Evolutionary conservation across 768 basidiomycete genomes (phyloP).

Genomic region (Xerocomellus chrysenteron): DNA sequence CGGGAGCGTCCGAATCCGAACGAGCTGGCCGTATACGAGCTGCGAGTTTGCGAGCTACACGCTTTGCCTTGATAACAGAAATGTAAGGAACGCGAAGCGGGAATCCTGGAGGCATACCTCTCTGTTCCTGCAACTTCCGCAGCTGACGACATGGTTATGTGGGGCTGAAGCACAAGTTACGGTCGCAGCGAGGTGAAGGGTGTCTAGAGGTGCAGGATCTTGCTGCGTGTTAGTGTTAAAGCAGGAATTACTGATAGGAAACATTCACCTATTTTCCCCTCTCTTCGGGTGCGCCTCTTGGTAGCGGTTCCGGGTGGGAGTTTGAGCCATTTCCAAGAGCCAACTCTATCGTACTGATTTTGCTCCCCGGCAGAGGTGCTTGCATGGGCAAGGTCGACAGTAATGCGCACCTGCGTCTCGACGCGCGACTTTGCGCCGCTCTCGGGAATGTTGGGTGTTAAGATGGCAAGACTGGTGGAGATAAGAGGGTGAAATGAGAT

Average conservation of each 20-base stretch:
- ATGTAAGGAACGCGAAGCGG: slow-evolving; percentile 7
- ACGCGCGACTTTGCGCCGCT: slow-evolving; percentile 87
- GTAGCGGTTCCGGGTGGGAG: slow-evolving; percentile 81
- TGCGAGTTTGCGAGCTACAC: slow-evolving; percentile 85
- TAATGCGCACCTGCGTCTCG: slow-evolving; percentile 91
- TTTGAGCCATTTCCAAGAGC: slow-evolving; percentile 88
- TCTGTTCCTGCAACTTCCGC: slow-evolving; percentile 84
- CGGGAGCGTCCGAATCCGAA: slow-evolving; percentile 69
- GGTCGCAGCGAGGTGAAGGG: slow-evolving; percentile 67
- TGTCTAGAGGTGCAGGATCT: slow-evolving; percentile 71
- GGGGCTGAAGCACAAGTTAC: slow-evolving; percentile 84
- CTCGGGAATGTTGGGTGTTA: slow-evolving; percentile 81
- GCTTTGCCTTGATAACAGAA: slow-evolving; percentile 63
- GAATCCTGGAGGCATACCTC: slow-evolving; percentile 52
- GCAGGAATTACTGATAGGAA: background rate
- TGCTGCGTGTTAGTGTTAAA: slow-evolving; percentile 21
- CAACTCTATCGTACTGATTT: slow-evolving; percentile 71
- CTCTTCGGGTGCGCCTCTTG: slow-evolving; percentile 80
- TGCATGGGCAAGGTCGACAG: slow-evolving; percentile 73
- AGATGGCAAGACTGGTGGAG: slow-evolving; percentile 63
- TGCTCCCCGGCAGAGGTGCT: slow-evolving; percentile 59
- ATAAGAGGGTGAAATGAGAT: slow-evolving; percentile 14
- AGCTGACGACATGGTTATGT: slow-evolving; percentile 72
- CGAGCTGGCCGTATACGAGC: slow-evolving; percentile 77
- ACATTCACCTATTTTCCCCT: slow-evolving; percentile 71